phyloP scores from a whole-genome alignment of 495 filamentous ascomycete species.

The Penicillium lagena region DNA sequence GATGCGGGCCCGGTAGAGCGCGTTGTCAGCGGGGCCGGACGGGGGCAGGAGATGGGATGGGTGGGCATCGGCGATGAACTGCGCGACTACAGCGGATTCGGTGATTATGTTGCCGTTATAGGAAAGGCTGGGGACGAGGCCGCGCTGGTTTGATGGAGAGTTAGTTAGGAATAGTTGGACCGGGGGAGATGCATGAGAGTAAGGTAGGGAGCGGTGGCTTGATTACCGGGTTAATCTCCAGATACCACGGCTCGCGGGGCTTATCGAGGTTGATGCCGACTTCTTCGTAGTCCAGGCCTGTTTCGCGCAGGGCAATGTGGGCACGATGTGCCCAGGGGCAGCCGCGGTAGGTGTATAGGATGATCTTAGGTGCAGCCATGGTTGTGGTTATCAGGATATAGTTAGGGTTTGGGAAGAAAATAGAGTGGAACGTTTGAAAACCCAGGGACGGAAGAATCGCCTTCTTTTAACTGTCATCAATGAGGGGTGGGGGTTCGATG shows the following conservation, averaged over 20 bases:
- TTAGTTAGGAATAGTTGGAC: not conserved
- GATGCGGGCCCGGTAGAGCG: slow-evolving; percentile 60
- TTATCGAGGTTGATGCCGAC: slow-evolving; percentile 68
- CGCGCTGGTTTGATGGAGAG: slow-evolving; percentile 39
- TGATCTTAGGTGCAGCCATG: slow-evolving; percentile 42
- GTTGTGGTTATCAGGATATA: slow-evolving; percentile 1
- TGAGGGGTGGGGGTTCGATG: slow-evolving; percentile 9
- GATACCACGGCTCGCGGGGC: slow-evolving; percentile 77
- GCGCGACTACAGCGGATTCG: slow-evolving; percentile 67
- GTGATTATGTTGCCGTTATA: slow-evolving; percentile 68
- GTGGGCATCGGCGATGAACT: slow-evolving; percentile 62
- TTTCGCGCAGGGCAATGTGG: slow-evolving; percentile 69
- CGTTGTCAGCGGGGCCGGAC: slow-evolving; percentile 26
- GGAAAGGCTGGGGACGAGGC: slow-evolving; percentile 67
- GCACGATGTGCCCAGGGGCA: slow-evolving; percentile 84
- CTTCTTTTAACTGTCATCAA: slow-evolving; percentile 14
- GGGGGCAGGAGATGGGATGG: slow-evolving; percentile 42
- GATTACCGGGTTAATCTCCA: slow-evolving; percentile 70
- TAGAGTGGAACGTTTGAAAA: not conserved
- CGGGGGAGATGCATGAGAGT: no score
- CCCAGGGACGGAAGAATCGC: not conserved
- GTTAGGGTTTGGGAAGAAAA: not conserved
- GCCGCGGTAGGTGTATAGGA: slow-evolving; percentile 65
- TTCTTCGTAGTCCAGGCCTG: slow-evolving; percentile 68
- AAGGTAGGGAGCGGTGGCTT: not conserved